A percentile compares a stretch with the other conserved stretches of the same genome.
Conservation (phyloP, 176 grass and related monocot species). For the Puccinellia tenuiflora region DNA sequence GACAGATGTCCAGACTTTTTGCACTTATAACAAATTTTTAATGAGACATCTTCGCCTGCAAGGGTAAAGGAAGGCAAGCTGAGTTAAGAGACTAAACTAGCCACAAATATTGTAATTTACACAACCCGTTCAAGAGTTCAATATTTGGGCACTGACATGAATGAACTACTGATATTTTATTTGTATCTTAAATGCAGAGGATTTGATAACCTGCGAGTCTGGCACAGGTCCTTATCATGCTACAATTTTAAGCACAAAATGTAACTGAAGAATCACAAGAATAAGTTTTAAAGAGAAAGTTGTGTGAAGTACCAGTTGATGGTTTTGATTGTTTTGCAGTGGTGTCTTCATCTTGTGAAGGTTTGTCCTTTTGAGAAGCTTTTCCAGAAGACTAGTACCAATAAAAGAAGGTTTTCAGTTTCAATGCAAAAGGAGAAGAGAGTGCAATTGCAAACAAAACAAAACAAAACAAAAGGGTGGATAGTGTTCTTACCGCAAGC, state of each 20-base stretch:
- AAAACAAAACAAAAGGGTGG: constrained; percentile 4
- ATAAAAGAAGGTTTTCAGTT: constrained; percentile 17
- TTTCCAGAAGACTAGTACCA: constrained; percentile 73
- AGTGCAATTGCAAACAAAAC: constrained; percentile 1
- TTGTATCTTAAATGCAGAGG: neutral
- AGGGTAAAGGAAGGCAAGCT: neutral
- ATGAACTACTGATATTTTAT: neutral
- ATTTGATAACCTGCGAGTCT: neutral
- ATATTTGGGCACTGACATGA: neutral
- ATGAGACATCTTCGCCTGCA: constrained; percentile 60
- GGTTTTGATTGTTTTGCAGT: constrained; percentile 40
- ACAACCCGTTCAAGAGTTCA: neutral
- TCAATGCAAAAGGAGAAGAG: neutral
- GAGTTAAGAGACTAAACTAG: neutral
- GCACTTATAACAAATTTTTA: constrained; percentile 93
- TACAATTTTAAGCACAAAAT: neutral
- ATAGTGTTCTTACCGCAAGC: constrained; percentile 58
- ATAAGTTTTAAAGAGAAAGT: constrained; percentile 13
- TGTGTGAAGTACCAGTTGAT: constrained; percentile 37
- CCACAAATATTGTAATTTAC: neutral
- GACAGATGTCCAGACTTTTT: constrained; percentile 92
- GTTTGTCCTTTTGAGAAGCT: constrained; percentile 69
- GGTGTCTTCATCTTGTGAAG: constrained; percentile 40
- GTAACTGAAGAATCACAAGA: neutral
- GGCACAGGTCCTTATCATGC: neutral